Evolutionary conservation across 768 basidiomycete genomes (phyloP).

Genomic region (Rhodosporidiobolus odoratus): DNA sequence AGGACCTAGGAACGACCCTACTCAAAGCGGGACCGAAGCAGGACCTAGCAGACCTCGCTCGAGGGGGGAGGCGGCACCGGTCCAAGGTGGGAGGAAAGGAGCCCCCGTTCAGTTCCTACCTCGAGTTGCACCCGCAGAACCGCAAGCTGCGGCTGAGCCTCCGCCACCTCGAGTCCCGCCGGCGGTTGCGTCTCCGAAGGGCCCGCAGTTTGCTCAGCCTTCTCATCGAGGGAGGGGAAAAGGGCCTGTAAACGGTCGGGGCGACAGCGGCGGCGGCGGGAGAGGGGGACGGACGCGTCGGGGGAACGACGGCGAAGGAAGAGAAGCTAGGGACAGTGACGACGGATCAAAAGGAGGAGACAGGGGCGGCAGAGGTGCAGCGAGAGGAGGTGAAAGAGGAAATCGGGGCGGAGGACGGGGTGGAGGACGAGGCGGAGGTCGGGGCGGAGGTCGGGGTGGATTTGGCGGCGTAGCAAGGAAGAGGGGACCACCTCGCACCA

Average conservation of each 20-base stretch:
- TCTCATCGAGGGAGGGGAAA: too few species aligned
- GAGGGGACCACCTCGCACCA: not conserved
- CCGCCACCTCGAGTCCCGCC: too few species aligned
- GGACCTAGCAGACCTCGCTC: not conserved
- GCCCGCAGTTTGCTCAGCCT: too few species aligned
- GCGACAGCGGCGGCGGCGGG: not conserved
- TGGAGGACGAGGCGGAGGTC: not conserved
- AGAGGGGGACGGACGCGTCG: too few species aligned
- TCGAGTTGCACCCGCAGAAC: too few species aligned
- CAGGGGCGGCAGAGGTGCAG: not conserved
- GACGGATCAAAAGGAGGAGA: not conserved
- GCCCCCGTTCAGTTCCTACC: not conserved
- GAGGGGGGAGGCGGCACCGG: not conserved
- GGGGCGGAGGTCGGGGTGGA: not conserved
- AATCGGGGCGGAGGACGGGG: not conserved
- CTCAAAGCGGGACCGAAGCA: not conserved
- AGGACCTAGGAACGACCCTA: not conserved
- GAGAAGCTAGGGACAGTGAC: not conserved
- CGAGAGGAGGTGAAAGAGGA: not conserved
- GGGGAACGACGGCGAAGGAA: too few species aligned
- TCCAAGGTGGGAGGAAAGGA: not conserved
- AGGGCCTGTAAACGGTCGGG: too few species aligned
- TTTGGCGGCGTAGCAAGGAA: not conserved
- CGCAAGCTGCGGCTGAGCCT: too few species aligned
- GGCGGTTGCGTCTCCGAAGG: too few species aligned